These are phyloP conservation scores for Aureobasidium sp. DNA, from an alignment of 2,329 filamentous ascomycete genomes.

Conservation along the genomic window DNA sequence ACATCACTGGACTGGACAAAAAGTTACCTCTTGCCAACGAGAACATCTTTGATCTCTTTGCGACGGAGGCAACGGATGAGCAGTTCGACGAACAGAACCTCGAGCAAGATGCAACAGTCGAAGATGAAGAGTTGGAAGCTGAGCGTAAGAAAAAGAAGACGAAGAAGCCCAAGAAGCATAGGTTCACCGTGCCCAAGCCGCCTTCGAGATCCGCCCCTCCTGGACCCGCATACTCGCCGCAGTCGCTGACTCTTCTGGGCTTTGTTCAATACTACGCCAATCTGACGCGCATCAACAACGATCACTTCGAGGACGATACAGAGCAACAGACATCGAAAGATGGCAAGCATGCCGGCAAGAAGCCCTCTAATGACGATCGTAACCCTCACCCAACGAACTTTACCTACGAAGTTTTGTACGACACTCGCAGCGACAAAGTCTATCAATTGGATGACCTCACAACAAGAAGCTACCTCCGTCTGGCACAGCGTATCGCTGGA, in stretches of 20 bases:
- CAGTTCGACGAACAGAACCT: conserved; percentile 22
- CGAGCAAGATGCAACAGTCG: not conserved
- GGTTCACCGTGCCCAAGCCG: conserved; percentile 53
- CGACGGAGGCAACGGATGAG: conserved; percentile 9
- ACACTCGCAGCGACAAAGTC: conserved; percentile 65
- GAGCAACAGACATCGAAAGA: conserved; percentile 48
- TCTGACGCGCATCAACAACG: conserved; percentile 79
- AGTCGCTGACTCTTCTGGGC: conserved; percentile 67
- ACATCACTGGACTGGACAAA: conserved; percentile 65
- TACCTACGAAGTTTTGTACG: conserved; percentile 75
- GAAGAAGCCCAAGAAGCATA: conserved; percentile 48
- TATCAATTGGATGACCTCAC: conserved; percentile 78
- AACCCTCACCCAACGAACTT: conserved; percentile 57
- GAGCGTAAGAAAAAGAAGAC: conserved; percentile 36
- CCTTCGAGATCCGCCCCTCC: conserved; percentile 67
- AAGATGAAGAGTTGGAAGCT: conserved; percentile 23
- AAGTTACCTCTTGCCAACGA: not conserved
- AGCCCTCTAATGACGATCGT: conserved; percentile 39
- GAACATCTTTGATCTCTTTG: not conserved
- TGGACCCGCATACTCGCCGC: conserved; percentile 82
- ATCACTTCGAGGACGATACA: conserved; percentile 37
- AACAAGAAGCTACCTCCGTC: conserved; percentile 66
- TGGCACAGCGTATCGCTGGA: conserved; percentile 71
- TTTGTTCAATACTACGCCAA: conserved; percentile 94
- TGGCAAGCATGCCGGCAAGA: conserved; percentile 55